These are phyloP conservation scores for Cryphonectria nitschkei DNA, from an alignment of 2,329 filamentous ascomycete species.

Conservation along the genomic window DNA sequence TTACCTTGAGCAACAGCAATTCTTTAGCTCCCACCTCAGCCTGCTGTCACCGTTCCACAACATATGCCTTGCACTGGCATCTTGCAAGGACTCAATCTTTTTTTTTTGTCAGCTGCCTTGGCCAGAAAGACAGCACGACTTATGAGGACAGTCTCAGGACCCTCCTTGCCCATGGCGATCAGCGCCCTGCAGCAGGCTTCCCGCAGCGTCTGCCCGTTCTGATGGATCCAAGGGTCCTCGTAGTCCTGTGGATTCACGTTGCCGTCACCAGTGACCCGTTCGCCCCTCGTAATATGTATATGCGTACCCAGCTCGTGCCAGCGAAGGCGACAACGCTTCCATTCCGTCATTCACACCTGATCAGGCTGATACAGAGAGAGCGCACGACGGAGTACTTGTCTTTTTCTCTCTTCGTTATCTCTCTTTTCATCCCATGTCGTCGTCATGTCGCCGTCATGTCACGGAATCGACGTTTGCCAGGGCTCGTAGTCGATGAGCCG, in stretches of 20 bases:
- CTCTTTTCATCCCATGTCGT: not conserved
- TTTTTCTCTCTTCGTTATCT: not conserved
- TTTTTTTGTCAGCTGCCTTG: not conserved
- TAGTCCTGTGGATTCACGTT: not conserved
- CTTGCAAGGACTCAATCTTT: not conserved
- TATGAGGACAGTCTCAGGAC: not conserved
- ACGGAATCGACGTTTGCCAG: not conserved
- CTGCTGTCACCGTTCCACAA: not conserved
- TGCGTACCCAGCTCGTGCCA: not conserved
- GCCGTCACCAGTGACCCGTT: not conserved
- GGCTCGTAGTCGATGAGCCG: not conserved
- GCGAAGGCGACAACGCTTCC: constrained; percentile 2
- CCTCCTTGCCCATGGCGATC: not conserved
- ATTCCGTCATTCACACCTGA: constrained; percentile 11
- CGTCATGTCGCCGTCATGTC: constrained; percentile 1
- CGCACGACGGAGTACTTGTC: not conserved
- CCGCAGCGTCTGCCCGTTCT: not conserved
- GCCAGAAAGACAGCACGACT: not conserved
- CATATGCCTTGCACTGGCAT: not conserved
- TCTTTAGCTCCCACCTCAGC: not conserved
- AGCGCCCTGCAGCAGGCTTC: not conserved
- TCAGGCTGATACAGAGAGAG: not conserved
- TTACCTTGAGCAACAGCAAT: not conserved
- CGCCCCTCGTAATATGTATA: not conserved
- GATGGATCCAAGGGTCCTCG: not conserved